phyloP scores from a whole-genome alignment of 306 rosid genomes.

The Vigna trinervia region DNA sequence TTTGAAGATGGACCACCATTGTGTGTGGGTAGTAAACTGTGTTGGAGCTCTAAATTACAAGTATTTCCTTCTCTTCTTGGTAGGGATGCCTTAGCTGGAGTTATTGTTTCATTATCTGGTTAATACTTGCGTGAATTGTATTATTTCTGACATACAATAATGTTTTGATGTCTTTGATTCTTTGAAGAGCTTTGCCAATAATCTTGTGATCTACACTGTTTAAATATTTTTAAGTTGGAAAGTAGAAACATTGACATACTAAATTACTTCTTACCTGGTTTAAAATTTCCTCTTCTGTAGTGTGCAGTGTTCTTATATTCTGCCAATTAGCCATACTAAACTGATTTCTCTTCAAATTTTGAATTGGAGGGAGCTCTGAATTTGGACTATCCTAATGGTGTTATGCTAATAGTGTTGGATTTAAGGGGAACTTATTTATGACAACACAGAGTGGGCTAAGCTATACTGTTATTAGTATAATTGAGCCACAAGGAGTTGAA shows the following conservation, averaged over 20 bases:
- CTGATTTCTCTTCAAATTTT: constrained; percentile 12
- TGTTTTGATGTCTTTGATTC: constrained; percentile 24
- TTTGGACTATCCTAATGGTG: constrained; percentile 25
- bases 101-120: background rate
- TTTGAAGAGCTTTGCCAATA: constrained; percentile 12
- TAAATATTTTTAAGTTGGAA: background rate
- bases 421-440: constrained; percentile 28
- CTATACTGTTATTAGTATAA: constrained; percentile 1
- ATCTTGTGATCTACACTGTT: constrained; percentile 8
- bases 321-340: constrained; percentile 10
- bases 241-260: background rate
- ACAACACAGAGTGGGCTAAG: constrained; percentile 19
- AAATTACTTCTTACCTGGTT: background rate
- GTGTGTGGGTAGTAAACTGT: constrained; percentile 99
- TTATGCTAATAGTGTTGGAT: background rate
- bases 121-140: constrained; percentile 14
- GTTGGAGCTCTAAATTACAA: constrained; percentile 97
- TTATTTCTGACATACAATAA: constrained; percentile 26
- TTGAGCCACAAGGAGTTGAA: background rate
- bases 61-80: constrained; percentile 95
- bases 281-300: constrained; percentile 26
- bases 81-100: constrained; percentile 50
- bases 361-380: constrained; percentile 23
- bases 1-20: constrained; percentile 99
- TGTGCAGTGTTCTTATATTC: background rate